These are phyloP conservation scores for Brassica balearica DNA, from an alignment of 441 rosid genomes.

Conservation along the genomic window DNA sequence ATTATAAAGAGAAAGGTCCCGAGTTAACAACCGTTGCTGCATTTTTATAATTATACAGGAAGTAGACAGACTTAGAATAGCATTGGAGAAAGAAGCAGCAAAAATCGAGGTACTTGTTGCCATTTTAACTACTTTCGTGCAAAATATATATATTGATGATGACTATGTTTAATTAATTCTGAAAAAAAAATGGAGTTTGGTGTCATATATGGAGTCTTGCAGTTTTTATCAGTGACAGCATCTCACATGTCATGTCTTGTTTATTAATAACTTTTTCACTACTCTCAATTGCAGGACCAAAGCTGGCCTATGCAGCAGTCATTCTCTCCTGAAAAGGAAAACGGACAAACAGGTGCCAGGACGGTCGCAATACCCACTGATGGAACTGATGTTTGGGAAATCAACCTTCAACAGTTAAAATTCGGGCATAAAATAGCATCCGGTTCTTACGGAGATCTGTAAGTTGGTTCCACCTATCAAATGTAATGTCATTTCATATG, in stretches of 20 bases:
- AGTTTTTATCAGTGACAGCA: constrained; percentile 15
- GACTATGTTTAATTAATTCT: constrained; percentile 4
- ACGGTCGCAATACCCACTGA: constrained; percentile 65
- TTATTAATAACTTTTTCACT: constrained; percentile 2
- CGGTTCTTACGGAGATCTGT: constrained; percentile 79
- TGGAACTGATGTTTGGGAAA: constrained; percentile 83
- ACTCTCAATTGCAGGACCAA: constrained; percentile 54
- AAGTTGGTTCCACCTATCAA: constrained; percentile 47
- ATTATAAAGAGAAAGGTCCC: background rate
- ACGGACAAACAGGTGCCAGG: constrained; percentile 45
- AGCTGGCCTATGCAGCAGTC: constrained; percentile 59
- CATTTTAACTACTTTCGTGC: background rate
- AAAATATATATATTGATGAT: background rate
- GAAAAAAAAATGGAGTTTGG: constrained; percentile 10
- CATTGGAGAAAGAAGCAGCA: constrained; percentile 66
- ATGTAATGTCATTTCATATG: constrained; percentile 18
- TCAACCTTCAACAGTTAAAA: constrained; percentile 57
- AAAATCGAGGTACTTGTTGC: constrained; percentile 64
- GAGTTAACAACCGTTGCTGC: constrained; percentile 26
- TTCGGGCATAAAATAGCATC: constrained; percentile 71
- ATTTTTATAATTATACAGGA: constrained; percentile 51
- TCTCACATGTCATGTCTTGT: constrained; percentile 7
- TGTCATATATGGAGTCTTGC: constrained; percentile 13
- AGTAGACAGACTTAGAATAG: constrained; percentile 56
- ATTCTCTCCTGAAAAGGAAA: constrained; percentile 58